Evolutionary conservation across 2,329 filamentous ascomycete species (phyloP).

Genomic region (Ceratocystis variospora): DNA sequence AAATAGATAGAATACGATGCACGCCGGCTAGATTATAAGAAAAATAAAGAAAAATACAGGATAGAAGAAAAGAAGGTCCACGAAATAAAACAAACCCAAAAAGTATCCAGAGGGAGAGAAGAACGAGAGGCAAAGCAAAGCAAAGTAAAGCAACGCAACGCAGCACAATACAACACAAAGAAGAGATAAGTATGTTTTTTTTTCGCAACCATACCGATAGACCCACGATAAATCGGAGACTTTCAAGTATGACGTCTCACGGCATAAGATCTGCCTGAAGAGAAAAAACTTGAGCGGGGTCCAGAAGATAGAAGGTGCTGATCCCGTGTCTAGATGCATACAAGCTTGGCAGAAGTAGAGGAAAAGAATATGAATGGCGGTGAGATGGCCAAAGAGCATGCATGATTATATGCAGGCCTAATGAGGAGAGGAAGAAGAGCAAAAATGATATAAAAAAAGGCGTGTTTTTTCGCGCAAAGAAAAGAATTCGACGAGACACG

Average conservation of each 20-base stretch:
- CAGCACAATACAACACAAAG: too few relatives aligned
- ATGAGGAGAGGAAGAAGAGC: neutral
- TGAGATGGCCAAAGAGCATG: neutral
- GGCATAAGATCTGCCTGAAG: neutral
- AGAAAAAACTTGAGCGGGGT: neutral
- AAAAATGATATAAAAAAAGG: neutral
- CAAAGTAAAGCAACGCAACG: neutral
- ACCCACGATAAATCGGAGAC: too few relatives aligned
- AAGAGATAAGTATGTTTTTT: too few relatives aligned
- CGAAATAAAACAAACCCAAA: constrained; percentile 14
- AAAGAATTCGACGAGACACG: neutral
- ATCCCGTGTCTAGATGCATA: neutral
- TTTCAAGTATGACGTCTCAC: too few relatives aligned
- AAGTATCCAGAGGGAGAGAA: neutral
- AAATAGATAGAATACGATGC: constrained; percentile 8
- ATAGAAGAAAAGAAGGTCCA: constrained; percentile 4
- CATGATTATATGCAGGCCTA: neutral
- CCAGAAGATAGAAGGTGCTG: neutral
- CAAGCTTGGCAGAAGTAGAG: neutral
- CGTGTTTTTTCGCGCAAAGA: neutral
- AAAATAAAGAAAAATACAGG: constrained; percentile 10
- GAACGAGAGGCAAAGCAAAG: neutral
- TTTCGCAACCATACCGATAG: too few relatives aligned
- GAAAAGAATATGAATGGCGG: neutral
- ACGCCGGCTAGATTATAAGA: constrained; percentile 12